phyloP scores from a whole-genome alignment of 2,329 filamentous ascomycete species.

The Fusarium praegraminearum region DNA sequence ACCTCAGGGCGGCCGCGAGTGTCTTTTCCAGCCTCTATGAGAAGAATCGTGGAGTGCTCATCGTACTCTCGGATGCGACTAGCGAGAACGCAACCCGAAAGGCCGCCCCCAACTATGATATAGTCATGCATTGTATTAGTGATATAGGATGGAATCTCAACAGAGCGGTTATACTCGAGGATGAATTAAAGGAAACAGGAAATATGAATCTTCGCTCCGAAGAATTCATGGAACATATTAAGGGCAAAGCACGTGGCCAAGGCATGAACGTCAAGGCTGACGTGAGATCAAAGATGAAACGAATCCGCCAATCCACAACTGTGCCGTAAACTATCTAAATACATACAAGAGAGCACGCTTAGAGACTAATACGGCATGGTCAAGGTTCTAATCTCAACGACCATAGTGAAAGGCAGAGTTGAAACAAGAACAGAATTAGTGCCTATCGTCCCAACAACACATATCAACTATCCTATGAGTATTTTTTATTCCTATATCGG shows the following conservation, averaged over 20 bases:
- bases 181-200: too few species aligned
- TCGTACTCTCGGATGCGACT: slow-evolving; percentile 47
- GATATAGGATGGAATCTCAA: neutral
- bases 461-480: neutral
- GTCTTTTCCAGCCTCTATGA: slow-evolving; percentile 55
- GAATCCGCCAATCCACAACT: neutral
- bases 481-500: neutral
- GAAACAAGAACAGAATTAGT: too few species aligned
- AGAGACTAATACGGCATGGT: neutral
- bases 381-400: neutral
- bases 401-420: too few species aligned
- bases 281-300: slow-evolving; percentile 1
- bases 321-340: neutral
- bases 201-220: neutral
- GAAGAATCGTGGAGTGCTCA: slow-evolving; percentile 47
- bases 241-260: neutral
- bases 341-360: neutral
- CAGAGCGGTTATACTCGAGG: rapidly evolving
- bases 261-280: neutral
- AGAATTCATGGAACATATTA: neutral
- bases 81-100: slow-evolving; percentile 51
- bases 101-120: slow-evolving; percentile 51
- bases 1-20: slow-evolving; percentile 39
- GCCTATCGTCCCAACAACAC: neutral
- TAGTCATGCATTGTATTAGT: slow-evolving; percentile 42